Evolutionary conservation across 2,329 filamentous ascomycete genomes (phyloP).

Genomic region (Cryphonectria naterciae): DNA sequence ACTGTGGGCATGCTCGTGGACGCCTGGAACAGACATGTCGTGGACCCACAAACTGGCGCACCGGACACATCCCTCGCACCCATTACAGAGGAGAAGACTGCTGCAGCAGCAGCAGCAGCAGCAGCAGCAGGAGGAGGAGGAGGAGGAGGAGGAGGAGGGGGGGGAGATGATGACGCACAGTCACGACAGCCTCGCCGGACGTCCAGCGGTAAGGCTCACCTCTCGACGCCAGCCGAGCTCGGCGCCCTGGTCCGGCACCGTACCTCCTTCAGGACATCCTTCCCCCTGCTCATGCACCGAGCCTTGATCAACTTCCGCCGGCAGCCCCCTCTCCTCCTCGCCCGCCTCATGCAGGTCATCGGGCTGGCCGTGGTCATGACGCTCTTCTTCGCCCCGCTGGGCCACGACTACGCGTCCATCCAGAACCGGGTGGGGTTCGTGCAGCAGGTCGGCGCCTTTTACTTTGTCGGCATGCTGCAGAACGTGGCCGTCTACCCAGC

Average conservation of each 20-base stretch:
- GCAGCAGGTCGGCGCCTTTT: slow-evolving; percentile 71
- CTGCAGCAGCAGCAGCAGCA: background rate
- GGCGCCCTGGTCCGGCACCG: slow-evolving; percentile 68
- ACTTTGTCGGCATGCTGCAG: slow-evolving; percentile 79
- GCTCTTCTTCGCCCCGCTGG: slow-evolving; percentile 73
- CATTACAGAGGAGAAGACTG: slow-evolving; percentile 28
- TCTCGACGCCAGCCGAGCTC: slow-evolving; percentile 72
- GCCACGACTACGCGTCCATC: slow-evolving; percentile 69
- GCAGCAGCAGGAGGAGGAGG: background rate
- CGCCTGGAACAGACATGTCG: slow-evolving; percentile 51
- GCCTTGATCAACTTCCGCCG: slow-evolving; percentile 71
- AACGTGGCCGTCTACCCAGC: slow-evolving; percentile 75
- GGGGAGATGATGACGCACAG: background rate
- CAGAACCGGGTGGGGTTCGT: slow-evolving; percentile 77
- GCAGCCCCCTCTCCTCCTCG: slow-evolving; percentile 66
- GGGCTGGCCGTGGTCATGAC: slow-evolving; percentile 66
- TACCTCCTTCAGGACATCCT: slow-evolving; percentile 63
- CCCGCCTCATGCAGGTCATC: slow-evolving; percentile 69
- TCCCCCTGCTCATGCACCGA: slow-evolving; percentile 69
- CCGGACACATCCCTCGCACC: slow-evolving; percentile 30
- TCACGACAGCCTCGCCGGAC: slow-evolving; percentile 33
- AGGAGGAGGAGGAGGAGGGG: no score
- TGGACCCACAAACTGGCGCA: slow-evolving; percentile 2
- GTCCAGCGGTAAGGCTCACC: slow-evolving; percentile 16
- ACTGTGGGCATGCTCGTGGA: slow-evolving; percentile 65